phyloP scores from a whole-genome alignment of 805 yeast genomes.

The Teunomyces panamensis region DNA sequence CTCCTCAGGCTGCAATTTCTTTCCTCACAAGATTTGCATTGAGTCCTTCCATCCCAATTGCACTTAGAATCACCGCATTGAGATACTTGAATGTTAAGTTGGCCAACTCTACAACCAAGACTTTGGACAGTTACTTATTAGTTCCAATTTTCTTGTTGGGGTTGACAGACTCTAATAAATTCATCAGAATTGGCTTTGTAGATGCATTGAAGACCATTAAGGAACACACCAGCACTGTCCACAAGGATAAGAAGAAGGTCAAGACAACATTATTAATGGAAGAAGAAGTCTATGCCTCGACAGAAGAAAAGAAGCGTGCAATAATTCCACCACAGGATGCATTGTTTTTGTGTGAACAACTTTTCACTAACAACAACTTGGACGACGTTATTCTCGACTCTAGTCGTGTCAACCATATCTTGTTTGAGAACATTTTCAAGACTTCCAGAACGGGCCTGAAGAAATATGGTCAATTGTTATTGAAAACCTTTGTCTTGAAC shows the following conservation, averaged over 20 bases:
- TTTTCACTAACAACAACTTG: conserved; percentile 19
- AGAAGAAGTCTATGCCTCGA: conserved; percentile 56
- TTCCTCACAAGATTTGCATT: conserved; percentile 57
- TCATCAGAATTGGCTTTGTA: conserved; percentile 41
- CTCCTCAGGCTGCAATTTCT: conserved; percentile 47
- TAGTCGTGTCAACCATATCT: conserved; percentile 18
- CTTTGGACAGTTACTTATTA: conserved; percentile 46
- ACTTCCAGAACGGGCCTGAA: conserved; percentile 45
- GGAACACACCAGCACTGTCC: conserved; percentile 37
- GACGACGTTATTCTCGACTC: conserved; percentile 30
- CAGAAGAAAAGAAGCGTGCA: conserved; percentile 44
- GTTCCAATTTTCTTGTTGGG: conserved; percentile 59
- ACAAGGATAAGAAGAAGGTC: conserved; percentile 27
- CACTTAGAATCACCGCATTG: conserved; percentile 52
- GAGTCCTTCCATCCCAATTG: conserved; percentile 57
- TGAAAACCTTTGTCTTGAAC: conserved; percentile 62
- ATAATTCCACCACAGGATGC: conserved; percentile 67
- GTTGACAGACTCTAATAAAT: conserved; percentile 47
- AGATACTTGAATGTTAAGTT: conserved; percentile 35
- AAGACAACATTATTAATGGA: conserved; percentile 42
- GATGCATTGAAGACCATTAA: conserved; percentile 19
- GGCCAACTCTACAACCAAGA: conserved; percentile 26
- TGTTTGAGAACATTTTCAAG: conserved; percentile 37
- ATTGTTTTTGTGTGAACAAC: conserved; percentile 30
- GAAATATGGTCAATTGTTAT: conserved; percentile 52